phyloP scores from a whole-genome alignment of 495 filamentous ascomycete species.

The Podospora australis region DNA sequence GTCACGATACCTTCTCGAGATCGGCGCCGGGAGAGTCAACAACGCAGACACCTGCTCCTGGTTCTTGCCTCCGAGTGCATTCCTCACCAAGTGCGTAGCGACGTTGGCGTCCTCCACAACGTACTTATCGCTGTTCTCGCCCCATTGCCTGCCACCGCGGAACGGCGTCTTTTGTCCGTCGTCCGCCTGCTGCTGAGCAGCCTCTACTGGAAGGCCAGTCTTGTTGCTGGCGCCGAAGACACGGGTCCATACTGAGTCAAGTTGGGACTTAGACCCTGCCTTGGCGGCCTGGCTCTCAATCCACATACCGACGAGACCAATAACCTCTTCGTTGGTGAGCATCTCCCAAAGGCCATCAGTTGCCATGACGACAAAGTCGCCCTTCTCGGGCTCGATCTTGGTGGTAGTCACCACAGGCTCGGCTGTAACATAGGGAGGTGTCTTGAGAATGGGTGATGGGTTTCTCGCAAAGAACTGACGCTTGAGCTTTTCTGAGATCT shows the following conservation, averaged over 20 bases:
- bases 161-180: constrained; percentile 66
- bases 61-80: constrained; percentile 91
- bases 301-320: constrained; percentile 95
- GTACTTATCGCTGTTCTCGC: constrained; percentile 67
- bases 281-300: constrained; percentile 63
- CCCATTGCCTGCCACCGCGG: constrained; percentile 72
- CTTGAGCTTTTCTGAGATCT: constrained; percentile 75
- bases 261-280: constrained; percentile 21
- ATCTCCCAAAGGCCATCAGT: constrained; percentile 99
- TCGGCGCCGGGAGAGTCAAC: constrained; percentile 84
- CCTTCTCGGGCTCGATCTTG: constrained; percentile 79
- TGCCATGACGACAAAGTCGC: constrained; percentile 94
- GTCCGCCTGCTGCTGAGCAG: constrained; percentile 21
- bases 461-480: constrained; percentile 77
- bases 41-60: constrained; percentile 91
- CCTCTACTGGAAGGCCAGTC: constrained; percentile 51
- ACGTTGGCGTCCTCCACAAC: constrained; percentile 94
- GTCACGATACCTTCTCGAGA: constrained; percentile 84
- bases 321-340: constrained; percentile 96
- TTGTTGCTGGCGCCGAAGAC: constrained; percentile 48
- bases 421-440: constrained; percentile 95
- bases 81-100: constrained; percentile 90
- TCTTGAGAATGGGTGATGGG: constrained; percentile 65
- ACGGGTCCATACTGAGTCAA: constrained; percentile 47
- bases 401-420: constrained; percentile 96